Evolutionary conservation across 2,329 filamentous ascomycete species (phyloP), one percentile per base, ranked within the genome.

Genomic region (Akanthomyces uredinophilus): DNA sequence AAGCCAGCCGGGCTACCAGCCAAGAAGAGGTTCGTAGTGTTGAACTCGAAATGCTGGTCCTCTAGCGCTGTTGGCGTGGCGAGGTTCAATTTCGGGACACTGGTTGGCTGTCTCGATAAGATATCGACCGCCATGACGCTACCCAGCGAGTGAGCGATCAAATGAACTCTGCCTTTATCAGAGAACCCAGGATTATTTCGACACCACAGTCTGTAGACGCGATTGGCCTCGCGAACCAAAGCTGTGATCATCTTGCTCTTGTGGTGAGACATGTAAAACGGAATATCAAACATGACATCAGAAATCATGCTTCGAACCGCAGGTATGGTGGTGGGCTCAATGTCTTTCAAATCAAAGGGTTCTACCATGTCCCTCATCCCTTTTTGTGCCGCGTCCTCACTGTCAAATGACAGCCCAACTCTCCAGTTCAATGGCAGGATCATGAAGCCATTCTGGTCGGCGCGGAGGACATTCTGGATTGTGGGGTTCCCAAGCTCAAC

Each of bases 211-310:
- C 90, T 86, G 72, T 96, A 98, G n/a, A 99, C 91, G 5, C 94
- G 86, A 70, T 99, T 99, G 8, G 95, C 94, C 77, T 99, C 95
- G 63, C 83, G 84, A 46, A 96, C 88, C 53, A 97, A 87, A 1
- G 95, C 93, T 49, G 88, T 83, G 56, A 96, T 90, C 93, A 99
- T 98, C 74, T 92, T 96, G 4, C 88, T 85, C 70, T 98, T 96
- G 75, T 98, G 94, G 63, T 96, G 90, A 0, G 94, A 98, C 77
- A 99, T 88, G 76, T 98, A 99, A 72, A 96, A 98, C 0, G 95
- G 95, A 55, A 99, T 94, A 72, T 99, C 95, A 55, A 98, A 88
- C 92, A 99, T 97, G 68, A 99, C 92, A 73, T 99, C 95, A 47
- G 91, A 96, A 64, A 99, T 96, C 71, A 99, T 87, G 70, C 90